phyloP scores from a whole-genome alignment of 1,284 basidiomycete species.

The Austropuccinia psidii region DNA sequence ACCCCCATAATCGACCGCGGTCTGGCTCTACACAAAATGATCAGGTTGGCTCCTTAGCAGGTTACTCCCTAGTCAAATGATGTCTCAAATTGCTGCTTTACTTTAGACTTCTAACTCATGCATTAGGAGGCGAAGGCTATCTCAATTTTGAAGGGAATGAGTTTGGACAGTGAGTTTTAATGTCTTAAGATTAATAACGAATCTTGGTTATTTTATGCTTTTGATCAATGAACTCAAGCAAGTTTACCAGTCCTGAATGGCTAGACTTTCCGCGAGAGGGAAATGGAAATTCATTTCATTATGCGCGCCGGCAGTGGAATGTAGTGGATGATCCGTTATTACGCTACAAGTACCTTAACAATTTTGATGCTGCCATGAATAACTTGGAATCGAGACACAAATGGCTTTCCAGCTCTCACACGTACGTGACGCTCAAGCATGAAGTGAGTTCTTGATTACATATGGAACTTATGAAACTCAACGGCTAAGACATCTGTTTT shows the following conservation, averaged over 20 bases:
- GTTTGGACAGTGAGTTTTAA: slow-evolving; percentile 39
- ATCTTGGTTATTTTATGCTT: slow-evolving; percentile 58
- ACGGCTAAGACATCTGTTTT: not conserved
- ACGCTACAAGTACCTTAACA: slow-evolving; percentile 85
- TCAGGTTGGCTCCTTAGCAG: slow-evolving; percentile 56
- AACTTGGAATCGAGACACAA: slow-evolving; percentile 65
- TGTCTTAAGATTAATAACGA: too few species aligned
- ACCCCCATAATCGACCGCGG: slow-evolving; percentile 84
- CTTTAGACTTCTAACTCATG: slow-evolving; percentile 71
- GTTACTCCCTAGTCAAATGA: not conserved
- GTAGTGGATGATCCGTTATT: slow-evolving; percentile 75
- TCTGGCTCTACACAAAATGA: slow-evolving; percentile 91
- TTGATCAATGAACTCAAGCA: not conserved
- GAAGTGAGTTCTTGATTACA: slow-evolving; percentile 51
- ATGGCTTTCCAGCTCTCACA: slow-evolving; percentile 80
- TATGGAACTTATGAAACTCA: not conserved
- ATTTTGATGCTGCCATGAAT: slow-evolving; percentile 94
- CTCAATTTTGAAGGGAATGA: slow-evolving; percentile 92
- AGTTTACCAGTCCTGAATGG: slow-evolving; percentile 56
- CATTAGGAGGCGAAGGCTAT: slow-evolving; percentile 92
- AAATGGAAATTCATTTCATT: slow-evolving; percentile 89
- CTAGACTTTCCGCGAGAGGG: slow-evolving; percentile 96
- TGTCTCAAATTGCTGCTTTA: not conserved
- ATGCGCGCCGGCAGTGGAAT: slow-evolving; percentile 86
- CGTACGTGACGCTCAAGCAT: slow-evolving; percentile 85